Percentiles rank a stretch among this genome's conserved stretches.
Conservation (phyloP, 768 basidiomycete genomes). For the Boletus bicolor region DNA sequence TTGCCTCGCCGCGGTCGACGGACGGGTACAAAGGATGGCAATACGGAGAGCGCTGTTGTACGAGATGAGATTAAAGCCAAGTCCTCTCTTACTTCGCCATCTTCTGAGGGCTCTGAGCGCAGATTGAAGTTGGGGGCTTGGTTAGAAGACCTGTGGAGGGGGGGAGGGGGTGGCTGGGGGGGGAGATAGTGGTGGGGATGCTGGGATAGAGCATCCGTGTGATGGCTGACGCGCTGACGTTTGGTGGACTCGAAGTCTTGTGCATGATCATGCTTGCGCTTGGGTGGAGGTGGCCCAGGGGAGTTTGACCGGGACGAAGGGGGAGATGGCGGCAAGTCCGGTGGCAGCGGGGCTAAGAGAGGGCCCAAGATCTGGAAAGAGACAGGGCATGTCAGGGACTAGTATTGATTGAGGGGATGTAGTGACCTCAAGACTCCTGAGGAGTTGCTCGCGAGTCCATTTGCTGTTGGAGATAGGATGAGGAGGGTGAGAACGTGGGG, state of each 20-base stretch:
- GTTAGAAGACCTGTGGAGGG: constrained; percentile 22
- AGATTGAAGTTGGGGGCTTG: constrained; percentile 22
- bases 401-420: neutral
- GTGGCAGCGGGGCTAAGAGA: constrained; percentile 40
- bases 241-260: constrained; percentile 30
- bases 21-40: constrained; percentile 48
- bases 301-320: constrained; percentile 43
- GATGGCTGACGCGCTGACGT: constrained; percentile 29
- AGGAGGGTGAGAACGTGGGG: constrained; percentile 16
- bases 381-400: constrained; percentile 16
- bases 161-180: constrained; percentile 22
- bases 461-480: constrained; percentile 29
- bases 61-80: constrained; percentile 18
- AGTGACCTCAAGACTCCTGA: constrained; percentile 40
- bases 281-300: constrained; percentile 33
- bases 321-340: constrained; percentile 45
- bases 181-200: constrained; percentile 30
- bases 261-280: constrained; percentile 37
- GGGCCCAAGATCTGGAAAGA: constrained; percentile 39
- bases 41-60: constrained; percentile 29
- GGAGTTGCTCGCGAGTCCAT: constrained; percentile 38
- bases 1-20: constrained; percentile 65
- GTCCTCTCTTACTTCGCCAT: constrained; percentile 47
- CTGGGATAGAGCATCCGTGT: constrained; percentile 26
- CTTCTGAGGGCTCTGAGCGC: constrained; percentile 43